Evolutionary conservation across 2,329 filamentous ascomycete species (phyloP).

Genomic region (Aureobasidium pullulans): DNA sequence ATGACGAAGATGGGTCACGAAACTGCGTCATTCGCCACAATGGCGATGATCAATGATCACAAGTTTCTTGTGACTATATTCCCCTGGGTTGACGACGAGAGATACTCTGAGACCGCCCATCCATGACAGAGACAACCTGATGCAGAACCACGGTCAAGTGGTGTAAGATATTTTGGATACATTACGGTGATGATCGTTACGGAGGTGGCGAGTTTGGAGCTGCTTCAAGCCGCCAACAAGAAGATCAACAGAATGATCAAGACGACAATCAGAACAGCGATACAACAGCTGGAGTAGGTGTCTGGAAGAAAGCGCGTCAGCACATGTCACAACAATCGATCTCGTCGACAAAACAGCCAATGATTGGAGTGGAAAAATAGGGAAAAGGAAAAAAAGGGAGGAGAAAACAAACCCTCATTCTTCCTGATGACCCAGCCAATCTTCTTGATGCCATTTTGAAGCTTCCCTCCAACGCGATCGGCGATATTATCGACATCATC

Average conservation of each 20-base stretch:
- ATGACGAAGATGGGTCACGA: background rate
- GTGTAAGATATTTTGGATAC: background rate
- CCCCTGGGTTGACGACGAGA: too few relatives aligned
- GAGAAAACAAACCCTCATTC: conserved; percentile 65
- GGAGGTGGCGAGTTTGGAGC: background rate
- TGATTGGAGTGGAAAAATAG: background rate
- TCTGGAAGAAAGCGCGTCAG: conserved; percentile 35
- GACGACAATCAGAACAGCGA: conserved; percentile 78
- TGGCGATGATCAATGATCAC: background rate
- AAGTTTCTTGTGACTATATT: too few relatives aligned
- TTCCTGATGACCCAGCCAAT: conserved; percentile 75
- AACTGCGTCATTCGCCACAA: conserved; percentile 1
- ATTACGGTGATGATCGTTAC: background rate
- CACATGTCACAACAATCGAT: too few relatives aligned
- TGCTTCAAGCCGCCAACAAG: conserved; percentile 54
- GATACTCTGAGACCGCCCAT: too few relatives aligned
- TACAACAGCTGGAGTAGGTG: conserved; percentile 78
- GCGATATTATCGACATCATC: conserved; percentile 77
- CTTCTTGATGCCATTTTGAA: conserved; percentile 81
- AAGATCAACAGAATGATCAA: conserved; percentile 80
- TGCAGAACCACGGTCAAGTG: too few relatives aligned
- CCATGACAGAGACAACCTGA: too few relatives aligned
- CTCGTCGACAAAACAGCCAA: background rate
- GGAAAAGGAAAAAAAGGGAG: background rate
- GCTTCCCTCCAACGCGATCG: conserved; percentile 76